These are phyloP conservation scores for Dothideomycetes sp. DNA, from an alignment of 2,329 filamentous ascomycete species.

Conservation along the genomic window DNA sequence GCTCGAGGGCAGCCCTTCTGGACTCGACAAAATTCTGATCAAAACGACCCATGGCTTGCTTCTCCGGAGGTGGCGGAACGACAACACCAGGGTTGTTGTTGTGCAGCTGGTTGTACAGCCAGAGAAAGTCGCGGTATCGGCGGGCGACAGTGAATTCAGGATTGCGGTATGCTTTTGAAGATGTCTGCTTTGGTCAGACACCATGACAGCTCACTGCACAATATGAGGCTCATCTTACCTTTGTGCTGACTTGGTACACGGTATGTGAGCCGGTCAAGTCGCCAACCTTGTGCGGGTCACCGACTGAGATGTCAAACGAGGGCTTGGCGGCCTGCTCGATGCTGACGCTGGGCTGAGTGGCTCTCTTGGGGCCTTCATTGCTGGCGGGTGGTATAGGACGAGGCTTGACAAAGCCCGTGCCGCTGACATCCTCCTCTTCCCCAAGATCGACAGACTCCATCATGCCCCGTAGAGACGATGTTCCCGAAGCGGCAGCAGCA, in stretches of 20 bases:
- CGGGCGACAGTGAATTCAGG: conserved; percentile 88
- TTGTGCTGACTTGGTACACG: conserved; percentile 90
- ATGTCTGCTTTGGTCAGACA: conserved; percentile 52
- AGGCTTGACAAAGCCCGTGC: conserved; percentile 45
- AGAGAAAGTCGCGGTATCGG: conserved; percentile 91
- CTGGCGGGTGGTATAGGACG: conserved; percentile 46
- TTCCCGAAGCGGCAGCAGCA: conserved; percentile 42
- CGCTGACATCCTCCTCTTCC: conserved; percentile 46
- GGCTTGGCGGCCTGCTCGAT: conserved; percentile 91
- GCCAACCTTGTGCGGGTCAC: conserved; percentile 95
- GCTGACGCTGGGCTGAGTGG: conserved; percentile 67
- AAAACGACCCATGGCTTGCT: conserved; percentile 92
- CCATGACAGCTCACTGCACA: conserved; percentile 3
- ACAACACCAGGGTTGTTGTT: conserved; percentile 91
- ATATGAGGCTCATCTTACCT: conserved; percentile 43
- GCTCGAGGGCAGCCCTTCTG: conserved; percentile 78
- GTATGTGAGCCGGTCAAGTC: conserved; percentile 96
- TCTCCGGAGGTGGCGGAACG: conserved; percentile 91
- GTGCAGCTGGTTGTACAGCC: conserved; percentile 92
- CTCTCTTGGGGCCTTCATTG: conserved; percentile 36
- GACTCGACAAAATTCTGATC: conserved; percentile 96
- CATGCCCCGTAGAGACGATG: conserved; percentile 38
- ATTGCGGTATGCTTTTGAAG: conserved; percentile 89
- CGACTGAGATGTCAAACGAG: conserved; percentile 79
- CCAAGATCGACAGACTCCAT: conserved; percentile 56